phyloP scores from a whole-genome alignment of 441 rosid genomes.

The Populus hybrid region DNA sequence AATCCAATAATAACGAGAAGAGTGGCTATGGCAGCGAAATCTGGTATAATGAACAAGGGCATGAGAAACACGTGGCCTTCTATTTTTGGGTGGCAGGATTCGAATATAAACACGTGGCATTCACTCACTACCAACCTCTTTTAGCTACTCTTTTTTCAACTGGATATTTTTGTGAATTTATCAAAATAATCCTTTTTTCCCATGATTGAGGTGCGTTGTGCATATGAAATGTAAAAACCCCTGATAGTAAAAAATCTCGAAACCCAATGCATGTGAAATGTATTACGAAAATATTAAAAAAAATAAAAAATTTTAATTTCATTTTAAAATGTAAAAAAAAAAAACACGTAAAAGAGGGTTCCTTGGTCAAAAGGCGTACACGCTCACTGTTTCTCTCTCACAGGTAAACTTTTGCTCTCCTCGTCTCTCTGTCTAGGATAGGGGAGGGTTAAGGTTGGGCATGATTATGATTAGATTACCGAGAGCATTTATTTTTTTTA shows the following conservation, averaged over 20 bases:
- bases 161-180: no score
- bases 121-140: not conserved
- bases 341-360: no score
- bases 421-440: conserved; percentile 11
- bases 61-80: conserved; percentile 20
- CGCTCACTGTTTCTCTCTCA: not conserved
- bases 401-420: not conserved
- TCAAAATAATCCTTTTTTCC: not conserved
- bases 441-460: conserved; percentile 11
- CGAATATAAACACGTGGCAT: conserved; percentile 1
- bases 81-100: conserved; percentile 11
- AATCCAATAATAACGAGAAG: not conserved
- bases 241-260: no score
- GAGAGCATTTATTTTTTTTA: conserved; percentile 31
- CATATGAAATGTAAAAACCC: not conserved
- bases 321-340: no score
- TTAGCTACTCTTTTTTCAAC: not conserved
- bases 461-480: conserved; percentile 43
- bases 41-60: not conserved
- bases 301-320: no score
- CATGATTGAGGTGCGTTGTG: not conserved
- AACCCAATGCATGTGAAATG: no score
- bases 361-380: conserved; percentile 30
- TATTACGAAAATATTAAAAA: no score
- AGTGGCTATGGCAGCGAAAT: no score